These are phyloP conservation scores for Hyphopichia khmerensis DNA, from an alignment of 1,139 yeast species.

Conservation along the genomic window DNA sequence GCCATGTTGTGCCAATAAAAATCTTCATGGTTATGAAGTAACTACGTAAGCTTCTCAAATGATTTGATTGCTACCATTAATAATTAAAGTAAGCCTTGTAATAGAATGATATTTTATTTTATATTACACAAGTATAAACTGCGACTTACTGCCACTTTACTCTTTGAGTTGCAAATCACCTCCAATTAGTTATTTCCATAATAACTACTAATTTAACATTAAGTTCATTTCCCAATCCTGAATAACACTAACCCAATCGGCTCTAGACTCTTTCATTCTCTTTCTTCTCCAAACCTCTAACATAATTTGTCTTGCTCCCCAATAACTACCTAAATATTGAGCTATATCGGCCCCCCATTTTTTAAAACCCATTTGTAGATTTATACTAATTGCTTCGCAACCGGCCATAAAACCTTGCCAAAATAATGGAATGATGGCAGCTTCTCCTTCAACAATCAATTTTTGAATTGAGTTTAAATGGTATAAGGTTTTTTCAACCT, in stretches of 20 bases:
- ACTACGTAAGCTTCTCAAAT: no score
- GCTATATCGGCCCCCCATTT: slow-evolving; percentile 83
- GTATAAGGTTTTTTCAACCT: slow-evolving; percentile 59
- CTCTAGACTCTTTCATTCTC: slow-evolving; percentile 53
- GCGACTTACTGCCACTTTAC: no score
- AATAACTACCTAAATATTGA: slow-evolving; percentile 74
- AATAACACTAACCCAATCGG: slow-evolving; percentile 77
- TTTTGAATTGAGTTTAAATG: slow-evolving; percentile 66
- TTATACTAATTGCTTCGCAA: slow-evolving; percentile 65
- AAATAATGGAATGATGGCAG: slow-evolving; percentile 69
- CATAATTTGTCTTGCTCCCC: slow-evolving; percentile 85
- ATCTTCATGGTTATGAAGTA: no score
- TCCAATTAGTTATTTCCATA: no score
- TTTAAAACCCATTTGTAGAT: slow-evolving; percentile 65
- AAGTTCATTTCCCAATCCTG: slow-evolving; percentile 84
- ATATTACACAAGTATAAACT: no score
- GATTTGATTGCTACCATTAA: no score
- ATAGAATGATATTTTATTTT: no score
- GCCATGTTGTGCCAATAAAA: no score
- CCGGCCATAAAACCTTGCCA: slow-evolving; percentile 94
- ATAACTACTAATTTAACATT: slow-evolving; percentile 56
- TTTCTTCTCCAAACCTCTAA: slow-evolving; percentile 84
- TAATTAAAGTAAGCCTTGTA: no score
- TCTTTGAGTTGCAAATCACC: no score
- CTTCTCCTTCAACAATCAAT: slow-evolving; percentile 53